These are phyloP conservation scores for Tremella yokohamensis DNA, from an alignment of 768 basidiomycete species.

Conservation along the genomic window DNA sequence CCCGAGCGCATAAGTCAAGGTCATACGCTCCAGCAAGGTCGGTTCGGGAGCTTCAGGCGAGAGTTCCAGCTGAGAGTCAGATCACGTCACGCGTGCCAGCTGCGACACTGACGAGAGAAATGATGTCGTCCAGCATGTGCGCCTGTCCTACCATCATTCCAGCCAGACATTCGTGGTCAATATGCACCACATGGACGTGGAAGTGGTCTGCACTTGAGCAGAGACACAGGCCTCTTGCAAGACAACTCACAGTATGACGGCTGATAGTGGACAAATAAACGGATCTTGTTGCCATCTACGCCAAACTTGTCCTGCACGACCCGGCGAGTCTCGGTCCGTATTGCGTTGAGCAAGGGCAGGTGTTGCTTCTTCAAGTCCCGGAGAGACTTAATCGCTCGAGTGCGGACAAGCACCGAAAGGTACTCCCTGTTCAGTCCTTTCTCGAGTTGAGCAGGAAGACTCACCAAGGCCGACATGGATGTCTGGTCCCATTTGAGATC, in stretches of 20 bases:
- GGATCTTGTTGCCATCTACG: slow-evolving; percentile 60
- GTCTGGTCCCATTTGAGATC: slow-evolving; percentile 96
- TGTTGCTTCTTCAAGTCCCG: slow-evolving; percentile 70
- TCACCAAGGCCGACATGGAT: slow-evolving; percentile 62
- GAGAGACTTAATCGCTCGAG: slow-evolving; percentile 63
- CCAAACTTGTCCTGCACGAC: slow-evolving; percentile 66
- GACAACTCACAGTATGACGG: slow-evolving; percentile 79
- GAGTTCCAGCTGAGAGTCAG: slow-evolving; percentile 61
- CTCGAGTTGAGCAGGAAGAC: slow-evolving; percentile 6
- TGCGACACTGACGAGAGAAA: slow-evolving; percentile 63
- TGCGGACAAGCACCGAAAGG: slow-evolving; percentile 71
- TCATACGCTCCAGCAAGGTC: slow-evolving; percentile 65
- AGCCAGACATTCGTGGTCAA: slow-evolving; percentile 60
- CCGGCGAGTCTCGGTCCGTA: slow-evolving; percentile 59
- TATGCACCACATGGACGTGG: slow-evolving; percentile 87
- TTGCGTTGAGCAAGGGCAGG: slow-evolving; percentile 63
- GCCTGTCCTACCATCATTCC: slow-evolving; percentile 87
- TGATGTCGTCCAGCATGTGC: slow-evolving; percentile 86
- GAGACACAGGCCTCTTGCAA: background rate
- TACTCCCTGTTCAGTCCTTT: slow-evolving; percentile 54
- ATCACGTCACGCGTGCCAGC: background rate
- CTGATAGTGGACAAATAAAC: slow-evolving; percentile 90
- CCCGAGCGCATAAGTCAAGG: slow-evolving; percentile 77
- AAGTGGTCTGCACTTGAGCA: slow-evolving; percentile 68
- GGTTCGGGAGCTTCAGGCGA: slow-evolving; percentile 54